Conservation (phyloP, 306 rosid species). For the Ziziphus jujuba region DNA sequence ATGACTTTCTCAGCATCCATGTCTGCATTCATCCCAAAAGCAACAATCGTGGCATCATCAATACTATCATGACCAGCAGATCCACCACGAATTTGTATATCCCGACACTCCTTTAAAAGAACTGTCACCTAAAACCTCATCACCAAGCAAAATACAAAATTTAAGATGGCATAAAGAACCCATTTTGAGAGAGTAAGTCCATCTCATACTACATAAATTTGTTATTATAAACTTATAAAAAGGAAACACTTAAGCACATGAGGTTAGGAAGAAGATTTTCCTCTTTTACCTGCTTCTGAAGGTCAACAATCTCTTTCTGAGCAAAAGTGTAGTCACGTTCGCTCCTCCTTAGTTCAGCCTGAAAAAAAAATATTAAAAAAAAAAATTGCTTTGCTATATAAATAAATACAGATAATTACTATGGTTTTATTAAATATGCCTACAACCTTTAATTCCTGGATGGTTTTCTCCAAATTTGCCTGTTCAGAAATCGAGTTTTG, state of each 20-base stretch:
- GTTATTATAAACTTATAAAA: no score
- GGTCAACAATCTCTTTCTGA: conserved; percentile 76
- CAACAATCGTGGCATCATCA: conserved; percentile 26
- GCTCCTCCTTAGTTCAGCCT: conserved; percentile 78
- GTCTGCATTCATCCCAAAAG: conserved; percentile 37
- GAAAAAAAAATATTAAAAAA: conserved; percentile 22
- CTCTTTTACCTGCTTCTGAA: conserved; percentile 70
- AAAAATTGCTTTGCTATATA: conserved; percentile 7
- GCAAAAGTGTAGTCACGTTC: conserved; percentile 72
- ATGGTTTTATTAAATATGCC: not conserved
- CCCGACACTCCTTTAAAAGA: conserved; percentile 94
- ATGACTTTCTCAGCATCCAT: conserved; percentile 72
- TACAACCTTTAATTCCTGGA: conserved; percentile 75
- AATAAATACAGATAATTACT: not conserved
- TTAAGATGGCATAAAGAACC: not conserved
- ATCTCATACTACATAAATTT: not conserved
- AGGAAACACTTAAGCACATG: no score
- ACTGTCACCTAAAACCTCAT: conserved; percentile 63
- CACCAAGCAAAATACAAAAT: conserved; percentile 9
- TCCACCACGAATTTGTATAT: conserved; percentile 86
- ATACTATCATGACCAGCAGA: conserved; percentile 44
- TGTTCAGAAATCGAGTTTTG: conserved; percentile 60
- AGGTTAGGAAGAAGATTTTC: no score
- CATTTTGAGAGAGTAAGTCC: not conserved
- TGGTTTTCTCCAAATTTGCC: conserved; percentile 60